These are phyloP conservation scores for Articulospora tetracladia DNA, from an alignment of 495 filamentous ascomycete genomes.

Conservation along the genomic window DNA sequence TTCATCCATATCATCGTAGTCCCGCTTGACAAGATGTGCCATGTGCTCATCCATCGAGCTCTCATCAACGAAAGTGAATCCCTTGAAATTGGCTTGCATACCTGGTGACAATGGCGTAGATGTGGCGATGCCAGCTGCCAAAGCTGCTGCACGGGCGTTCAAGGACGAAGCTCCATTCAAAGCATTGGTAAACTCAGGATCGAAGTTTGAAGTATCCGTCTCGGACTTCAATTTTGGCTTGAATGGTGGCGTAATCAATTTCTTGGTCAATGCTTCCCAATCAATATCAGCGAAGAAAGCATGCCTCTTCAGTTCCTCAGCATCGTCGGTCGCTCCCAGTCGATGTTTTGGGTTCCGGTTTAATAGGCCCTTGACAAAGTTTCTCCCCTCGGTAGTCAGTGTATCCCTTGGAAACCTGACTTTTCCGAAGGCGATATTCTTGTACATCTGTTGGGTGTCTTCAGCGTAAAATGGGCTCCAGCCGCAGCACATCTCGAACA, in stretches of 20 bases:
- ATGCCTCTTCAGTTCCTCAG: constrained; percentile 90
- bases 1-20: constrained; percentile 64
- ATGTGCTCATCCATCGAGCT: constrained; percentile 92
- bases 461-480: constrained; percentile 99
- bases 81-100: constrained; percentile 96
- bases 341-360: constrained; percentile 97
- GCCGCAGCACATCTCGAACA: constrained; percentile 99
- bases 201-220: constrained; percentile 95
- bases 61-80: constrained; percentile 98
- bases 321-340: constrained; percentile 84
- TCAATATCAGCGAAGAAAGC: constrained; percentile 93
- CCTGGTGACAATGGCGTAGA: constrained; percentile 89
- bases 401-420: constrained; percentile 95
- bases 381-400: constrained; percentile 86
- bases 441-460: constrained; percentile 99
- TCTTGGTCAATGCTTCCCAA: constrained; percentile 81
- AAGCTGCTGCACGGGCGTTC: constrained; percentile 81
- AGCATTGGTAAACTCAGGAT: constrained; percentile 97
- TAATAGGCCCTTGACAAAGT: constrained; percentile 95
- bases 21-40: constrained; percentile 55
- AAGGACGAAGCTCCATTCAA: constrained; percentile 77
- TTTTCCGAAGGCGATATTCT: constrained; percentile 99
- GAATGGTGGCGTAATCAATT: constrained; percentile 94
- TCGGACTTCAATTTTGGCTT: constrained; percentile 95
- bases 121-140: constrained; percentile 69